Evolutionary conservation across 352 stramenopile species (phyloP).

Genomic region (Phytophthora litchii): DNA sequence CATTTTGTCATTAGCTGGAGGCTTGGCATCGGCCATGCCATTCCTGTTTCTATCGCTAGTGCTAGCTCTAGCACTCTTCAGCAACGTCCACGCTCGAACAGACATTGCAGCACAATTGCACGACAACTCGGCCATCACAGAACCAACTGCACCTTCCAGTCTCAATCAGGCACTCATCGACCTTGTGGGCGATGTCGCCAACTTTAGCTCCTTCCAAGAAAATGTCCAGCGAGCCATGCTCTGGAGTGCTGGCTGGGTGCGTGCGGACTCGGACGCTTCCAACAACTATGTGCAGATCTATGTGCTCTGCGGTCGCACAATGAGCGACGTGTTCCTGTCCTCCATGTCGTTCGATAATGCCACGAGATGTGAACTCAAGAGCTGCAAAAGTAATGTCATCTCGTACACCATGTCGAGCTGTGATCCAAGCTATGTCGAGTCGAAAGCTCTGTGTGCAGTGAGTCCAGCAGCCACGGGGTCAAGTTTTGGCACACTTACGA

Average conservation of each 20-base stretch:
- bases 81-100: slow-evolving; percentile 8
- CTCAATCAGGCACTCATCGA: slow-evolving; percentile 16
- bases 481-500: slow-evolving; percentile 4
- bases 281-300: slow-evolving; percentile 44
- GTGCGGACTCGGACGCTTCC: background rate
- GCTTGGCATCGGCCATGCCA: slow-evolving; percentile 3
- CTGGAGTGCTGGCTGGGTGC: slow-evolving; percentile 46
- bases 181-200: slow-evolving; percentile 7
- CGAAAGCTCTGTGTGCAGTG: slow-evolving; percentile 31
- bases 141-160: slow-evolving; percentile 5
- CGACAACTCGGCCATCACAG: slow-evolving; percentile 23
- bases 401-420: slow-evolving; percentile 32
- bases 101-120: slow-evolving; percentile 28
- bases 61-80: background rate
- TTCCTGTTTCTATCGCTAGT: slow-evolving; percentile 1
- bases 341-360: slow-evolving; percentile 21
- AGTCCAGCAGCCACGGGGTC: slow-evolving; percentile 1
- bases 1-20: slow-evolving; percentile 16
- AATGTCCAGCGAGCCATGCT: slow-evolving; percentile 47
- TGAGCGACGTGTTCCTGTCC: slow-evolving; percentile 45
- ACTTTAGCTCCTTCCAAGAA: slow-evolving; percentile 21
- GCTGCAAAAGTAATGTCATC: slow-evolving; percentile 42
- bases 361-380: slow-evolving; percentile 22
- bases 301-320: slow-evolving; percentile 46
- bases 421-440: slow-evolving; percentile 13